Conservation (phyloP, 2,329 filamentous ascomycete species). For the Colletotrichum plurivorum region DNA sequence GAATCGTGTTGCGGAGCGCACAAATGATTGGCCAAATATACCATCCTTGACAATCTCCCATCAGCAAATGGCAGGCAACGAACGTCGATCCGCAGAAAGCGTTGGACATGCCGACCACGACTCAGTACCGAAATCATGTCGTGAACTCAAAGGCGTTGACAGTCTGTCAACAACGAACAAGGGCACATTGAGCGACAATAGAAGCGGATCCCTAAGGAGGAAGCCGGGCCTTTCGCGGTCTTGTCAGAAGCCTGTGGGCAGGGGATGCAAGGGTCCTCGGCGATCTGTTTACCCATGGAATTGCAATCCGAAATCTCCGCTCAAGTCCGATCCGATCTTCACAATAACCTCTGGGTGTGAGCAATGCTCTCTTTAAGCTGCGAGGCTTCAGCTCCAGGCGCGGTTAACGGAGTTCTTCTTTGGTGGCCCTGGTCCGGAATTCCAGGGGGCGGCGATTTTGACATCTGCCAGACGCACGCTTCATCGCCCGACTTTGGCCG, state of each 20-base stretch:
- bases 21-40: slow-evolving; percentile 20
- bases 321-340: slow-evolving; percentile 36
- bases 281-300: slow-evolving; percentile 29
- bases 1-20: slow-evolving; percentile 11
- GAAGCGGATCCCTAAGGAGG: slow-evolving; percentile 20
- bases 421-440: background rate
- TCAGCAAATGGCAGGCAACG: background rate
- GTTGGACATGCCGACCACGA: slow-evolving; percentile 6
- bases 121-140: slow-evolving; percentile 1
- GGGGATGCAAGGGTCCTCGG: slow-evolving; percentile 22
- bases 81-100: background rate
- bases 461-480: slow-evolving; percentile 33
- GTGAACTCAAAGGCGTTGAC: background rate
- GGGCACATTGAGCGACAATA: background rate
- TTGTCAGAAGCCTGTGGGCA: slow-evolving; percentile 16
- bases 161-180: background rate
- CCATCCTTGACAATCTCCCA: slow-evolving; percentile 16
- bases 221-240: slow-evolving; percentile 35
- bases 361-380: background rate
- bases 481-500: slow-evolving; percentile 34
- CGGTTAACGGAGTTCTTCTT: slow-evolving; percentile 11
- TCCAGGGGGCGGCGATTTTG: slow-evolving; percentile 32
- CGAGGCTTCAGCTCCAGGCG: background rate
- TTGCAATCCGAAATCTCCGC: slow-evolving; percentile 35
- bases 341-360: background rate